Base-by-base conservation (phyloP, 2,329 filamentous ascomycete species). In the Camillea tinctor region DNA sequence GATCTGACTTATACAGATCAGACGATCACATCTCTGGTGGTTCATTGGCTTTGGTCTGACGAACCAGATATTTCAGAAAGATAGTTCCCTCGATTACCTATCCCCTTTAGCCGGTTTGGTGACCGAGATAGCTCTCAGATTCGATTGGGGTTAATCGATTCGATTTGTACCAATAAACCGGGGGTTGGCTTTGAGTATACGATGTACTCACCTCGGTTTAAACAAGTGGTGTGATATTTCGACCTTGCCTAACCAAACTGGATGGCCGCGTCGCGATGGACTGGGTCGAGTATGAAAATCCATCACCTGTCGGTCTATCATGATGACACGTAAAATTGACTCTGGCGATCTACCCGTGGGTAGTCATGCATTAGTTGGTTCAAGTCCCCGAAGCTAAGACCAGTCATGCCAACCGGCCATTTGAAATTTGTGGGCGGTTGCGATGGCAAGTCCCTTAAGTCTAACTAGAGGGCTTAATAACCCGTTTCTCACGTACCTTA, bases 1-100 rank as follows among this genome's bases (percentile, higher is more conserved):
- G 55, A 57, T 57, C 55, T 57, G 44, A 51, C 44, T 50, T 56
- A 20, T 11, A 44, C 49, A 57, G 55, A 57, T 57, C 55, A 57
- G 55, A 53, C 55, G 55, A 52, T 44, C 50, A 57, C 26, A 49
- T 15, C 17, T 56, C 54, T 20, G 30, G 22, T 20, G 30, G 19
- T 53, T 36, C 51, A 53, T 53, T 53, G 51, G 51, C 51, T 53
- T 23, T 15, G 19, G 19, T 19, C 19, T 13, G 49, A 19, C 49
- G 49, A 50, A 23, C 49, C 21, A 50, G 5, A 23, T 50, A 50
- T 20, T 8, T 8, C 19, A 50, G 49, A 15, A n/a, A 19, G 49
- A 23, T 17, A 23, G 19, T 50, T 23, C 19, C 19, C 22, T 50
- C 49, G 49, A 50, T 50, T 50, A 21, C 49, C 49, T 21, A 21